Conservation (phyloP, 108 stramenopile genomes). For the Discostella pseudostelligera region DNA sequence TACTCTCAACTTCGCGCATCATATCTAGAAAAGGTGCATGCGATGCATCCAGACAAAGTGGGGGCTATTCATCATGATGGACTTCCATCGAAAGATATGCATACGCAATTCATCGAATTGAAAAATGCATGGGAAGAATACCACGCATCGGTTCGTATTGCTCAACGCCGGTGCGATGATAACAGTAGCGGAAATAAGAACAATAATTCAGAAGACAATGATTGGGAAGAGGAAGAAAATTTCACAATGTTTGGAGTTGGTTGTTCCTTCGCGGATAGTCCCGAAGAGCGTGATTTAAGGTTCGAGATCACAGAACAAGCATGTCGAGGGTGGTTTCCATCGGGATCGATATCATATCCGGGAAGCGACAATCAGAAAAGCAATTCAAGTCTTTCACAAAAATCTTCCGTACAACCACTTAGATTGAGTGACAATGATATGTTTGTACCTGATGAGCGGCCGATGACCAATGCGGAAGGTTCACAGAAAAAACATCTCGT, state of each 20-base stretch:
- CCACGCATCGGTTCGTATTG: slow-evolving; percentile 37
- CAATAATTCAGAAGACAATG: slow-evolving; percentile 6
- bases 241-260: slow-evolving; percentile 88
- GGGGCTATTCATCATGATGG: background rate
- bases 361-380: background rate
- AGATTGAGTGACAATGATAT: slow-evolving; percentile 18
- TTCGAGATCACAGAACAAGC: slow-evolving; percentile 83
- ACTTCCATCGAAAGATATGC: slow-evolving; percentile 4
- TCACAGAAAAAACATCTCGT: background rate
- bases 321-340: slow-evolving; percentile 80
- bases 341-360: slow-evolving; percentile 44
- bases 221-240: slow-evolving; percentile 34
- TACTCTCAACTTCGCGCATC: slow-evolving; percentile 57
- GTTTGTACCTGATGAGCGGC: slow-evolving; percentile 6
- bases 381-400: background rate
- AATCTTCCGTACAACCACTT: background rate
- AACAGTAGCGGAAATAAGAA: background rate
- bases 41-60: slow-evolving; percentile 76
- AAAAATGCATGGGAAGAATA: slow-evolving; percentile 75
- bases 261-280: slow-evolving; percentile 78
- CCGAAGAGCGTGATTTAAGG: slow-evolving; percentile 55
- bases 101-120: slow-evolving; percentile 58
- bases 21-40: slow-evolving; percentile 58
- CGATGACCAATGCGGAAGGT: background rate
- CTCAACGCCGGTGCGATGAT: background rate